Evolutionary conservation across 441 rosid species (phyloP), one percentile per base, ranked within the genome.

Genomic region (Melastoma candidum): DNA sequence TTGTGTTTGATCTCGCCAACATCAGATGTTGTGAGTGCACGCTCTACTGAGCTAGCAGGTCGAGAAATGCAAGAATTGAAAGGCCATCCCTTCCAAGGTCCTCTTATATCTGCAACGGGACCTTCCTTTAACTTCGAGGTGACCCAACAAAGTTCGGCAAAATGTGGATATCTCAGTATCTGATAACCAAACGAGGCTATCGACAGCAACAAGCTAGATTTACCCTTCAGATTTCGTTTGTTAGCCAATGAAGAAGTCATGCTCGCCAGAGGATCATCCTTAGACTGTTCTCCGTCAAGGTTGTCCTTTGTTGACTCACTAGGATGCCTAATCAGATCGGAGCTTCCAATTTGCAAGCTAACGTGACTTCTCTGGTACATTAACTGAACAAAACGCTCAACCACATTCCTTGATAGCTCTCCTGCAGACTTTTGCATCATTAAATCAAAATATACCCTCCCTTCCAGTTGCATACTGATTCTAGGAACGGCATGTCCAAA

Each of bases 71-170:
- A 93, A 29, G 95, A 75, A 78, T 89, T 89, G 72, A 93, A 93
- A 39, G 97, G 96, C 99, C 97, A 89, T 56, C 86, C 90, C 77
- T 78, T 93, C 95, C 93, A 86, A 14, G 90, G 85, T 44, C 97
- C 96, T 54, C 74, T 67, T 58, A 77, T 70, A 62, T 89, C 95
- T 36, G 84, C 77, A 67, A 73, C 75, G 59, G 97, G 99, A 61
- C 99, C 99, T 69, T 80, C 93, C 72, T 81, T 86, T 56, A 93
- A 78, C 77, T 86, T 93, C 44, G 99, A 89, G 45, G 97, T 83
- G 41, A 83, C 77, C 99, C 97, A 93, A 72, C 99, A 89, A 57
- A 93, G 95, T 72, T 86, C 97, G 60, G 99, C 90, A 81, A 93
- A 89, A 68, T 89, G 99, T 66, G 95, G 95, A 77, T 74, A 89